Base-by-base conservation (phyloP, 2,329 filamentous ascomycete genomes). In the Pseudogymnoascus sp. region DNA sequence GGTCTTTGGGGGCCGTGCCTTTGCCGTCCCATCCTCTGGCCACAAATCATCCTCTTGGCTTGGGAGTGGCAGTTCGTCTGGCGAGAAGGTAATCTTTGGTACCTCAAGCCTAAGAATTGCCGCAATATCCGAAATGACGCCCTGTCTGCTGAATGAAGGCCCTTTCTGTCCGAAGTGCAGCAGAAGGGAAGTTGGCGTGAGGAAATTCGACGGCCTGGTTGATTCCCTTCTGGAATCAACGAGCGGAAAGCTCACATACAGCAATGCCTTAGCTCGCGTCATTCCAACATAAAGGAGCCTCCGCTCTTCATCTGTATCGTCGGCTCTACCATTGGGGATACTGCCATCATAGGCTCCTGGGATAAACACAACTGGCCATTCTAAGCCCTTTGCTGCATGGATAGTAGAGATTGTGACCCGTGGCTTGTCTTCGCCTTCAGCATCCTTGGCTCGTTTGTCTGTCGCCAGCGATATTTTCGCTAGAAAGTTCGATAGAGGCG, bases 301-400 rank as follows among this genome's bases (percentile, higher is more conserved):
- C 64, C 94, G 82, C 73, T 99, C 93, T 74, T 99, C 93, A 62
- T 93, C 88, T 2, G 82, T 80, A 71, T 97, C 91, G 52, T 97
- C 92, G 1, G 92, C 84, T 67, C 92, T 83, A 60, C 58, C 58
- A 73, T 97, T 93, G 4, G 93, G 93, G 64, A 97, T 95, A 2
- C 89, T 93, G 0, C 93, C 94, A 55, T 92, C 85, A 71, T 96
- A 96, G 25, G 91, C 88, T 1, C 90, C 90, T 5, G 94, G 92
- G 14, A 97, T 86, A 73, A 97, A 97, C 0, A 97, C 91, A 1
- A 96, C 82, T 0, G 93, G 93, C 94, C 94, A 99, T 73, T 99
- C 93, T 0, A 99, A 80, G 2, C 93, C 93, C 74, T 99, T 99
- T 2, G 93, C 91, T 0, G 92, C 92, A 72, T 99, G 93, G 9